Evolutionary conservation across 1,139 yeast genomes (phyloP).

Genomic region (Hemisphaericaspora subhashii): DNA sequence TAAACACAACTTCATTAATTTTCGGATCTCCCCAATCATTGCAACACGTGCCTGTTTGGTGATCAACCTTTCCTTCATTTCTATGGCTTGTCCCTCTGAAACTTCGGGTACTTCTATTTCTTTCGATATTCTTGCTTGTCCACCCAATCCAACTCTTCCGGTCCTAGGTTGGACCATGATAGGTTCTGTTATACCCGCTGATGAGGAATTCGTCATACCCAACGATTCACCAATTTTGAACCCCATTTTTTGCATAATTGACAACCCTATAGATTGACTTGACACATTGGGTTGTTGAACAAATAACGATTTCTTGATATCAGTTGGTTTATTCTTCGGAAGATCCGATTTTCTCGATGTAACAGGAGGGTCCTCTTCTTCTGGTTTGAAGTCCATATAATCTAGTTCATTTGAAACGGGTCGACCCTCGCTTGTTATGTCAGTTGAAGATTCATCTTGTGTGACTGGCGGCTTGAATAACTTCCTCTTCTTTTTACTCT

Average conservation of each 20-base stretch:
- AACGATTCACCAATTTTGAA: constrained; percentile 45
- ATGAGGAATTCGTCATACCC: constrained; percentile 25
- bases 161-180: constrained; percentile 12
- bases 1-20: constrained; percentile 25
- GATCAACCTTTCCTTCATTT: constrained; percentile 3
- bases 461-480: constrained; percentile 10
- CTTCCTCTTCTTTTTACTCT: constrained; percentile 9
- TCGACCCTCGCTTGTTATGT: neutral
- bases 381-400: constrained; percentile 3
- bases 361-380: neutral
- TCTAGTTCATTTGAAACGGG: neutral
- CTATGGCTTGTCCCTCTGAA: constrained; percentile 2
- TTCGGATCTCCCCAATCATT: constrained; percentile 9
- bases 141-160: constrained; percentile 15
- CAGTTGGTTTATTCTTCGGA: neutral
- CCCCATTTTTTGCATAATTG: constrained; percentile 60
- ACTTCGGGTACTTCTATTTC: neutral
- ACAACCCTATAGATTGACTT: constrained; percentile 40
- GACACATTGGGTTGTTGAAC: constrained; percentile 8
- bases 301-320: constrained; percentile 15
- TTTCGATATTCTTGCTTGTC: neutral
- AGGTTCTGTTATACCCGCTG: constrained; percentile 22
- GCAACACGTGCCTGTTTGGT: neutral
- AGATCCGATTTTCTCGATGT: no score
- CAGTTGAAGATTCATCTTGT: neutral